These are phyloP conservation scores for Tricholoma hemisulphureum DNA, from an alignment of 768 basidiomycete species.

Conservation along the genomic window DNA sequence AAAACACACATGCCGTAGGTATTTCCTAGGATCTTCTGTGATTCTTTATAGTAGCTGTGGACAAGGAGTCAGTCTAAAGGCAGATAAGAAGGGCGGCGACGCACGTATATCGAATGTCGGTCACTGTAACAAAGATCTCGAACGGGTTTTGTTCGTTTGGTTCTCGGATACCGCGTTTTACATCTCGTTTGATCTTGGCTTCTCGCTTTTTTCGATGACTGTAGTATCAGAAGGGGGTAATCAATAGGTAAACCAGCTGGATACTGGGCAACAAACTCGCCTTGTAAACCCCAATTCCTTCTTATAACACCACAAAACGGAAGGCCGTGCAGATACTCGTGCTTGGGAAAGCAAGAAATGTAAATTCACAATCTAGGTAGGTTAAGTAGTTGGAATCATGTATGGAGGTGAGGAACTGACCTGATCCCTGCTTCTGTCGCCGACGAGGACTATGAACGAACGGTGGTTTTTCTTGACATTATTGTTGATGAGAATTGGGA, in stretches of 20 bases:
- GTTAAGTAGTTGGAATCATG: neutral
- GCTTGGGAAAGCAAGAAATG: conserved; percentile 94
- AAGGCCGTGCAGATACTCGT: conserved; percentile 82
- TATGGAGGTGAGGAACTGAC: conserved; percentile 35
- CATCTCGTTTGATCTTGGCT: conserved; percentile 93
- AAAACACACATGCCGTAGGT: conserved; percentile 97
- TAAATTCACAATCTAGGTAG: conserved; percentile 79
- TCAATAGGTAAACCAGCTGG: neutral
- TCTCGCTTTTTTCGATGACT: conserved; percentile 97
- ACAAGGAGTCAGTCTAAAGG: neutral
- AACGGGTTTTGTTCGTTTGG: conserved; percentile 96
- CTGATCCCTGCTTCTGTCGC: conserved; percentile 92
- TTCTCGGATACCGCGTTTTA: conserved; percentile 91
- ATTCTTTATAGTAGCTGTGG: conserved; percentile 92
- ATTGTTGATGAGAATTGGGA: conserved; percentile 88
- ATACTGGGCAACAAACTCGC: conserved; percentile 41
- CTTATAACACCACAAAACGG: conserved; percentile 98
- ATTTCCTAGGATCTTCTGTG: conserved; percentile 93
- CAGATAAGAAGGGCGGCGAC: conserved; percentile 25
- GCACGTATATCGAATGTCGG: conserved; percentile 96
- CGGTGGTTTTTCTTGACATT: conserved; percentile 92
- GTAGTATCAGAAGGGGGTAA: conserved; percentile 3
- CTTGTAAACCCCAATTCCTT: conserved; percentile 96
- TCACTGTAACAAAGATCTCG: conserved; percentile 98
- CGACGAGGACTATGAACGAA: conserved; percentile 94